Conservation (phyloP, 1,284 basidiomycete species). For the Schizopora paradoxa region DNA sequence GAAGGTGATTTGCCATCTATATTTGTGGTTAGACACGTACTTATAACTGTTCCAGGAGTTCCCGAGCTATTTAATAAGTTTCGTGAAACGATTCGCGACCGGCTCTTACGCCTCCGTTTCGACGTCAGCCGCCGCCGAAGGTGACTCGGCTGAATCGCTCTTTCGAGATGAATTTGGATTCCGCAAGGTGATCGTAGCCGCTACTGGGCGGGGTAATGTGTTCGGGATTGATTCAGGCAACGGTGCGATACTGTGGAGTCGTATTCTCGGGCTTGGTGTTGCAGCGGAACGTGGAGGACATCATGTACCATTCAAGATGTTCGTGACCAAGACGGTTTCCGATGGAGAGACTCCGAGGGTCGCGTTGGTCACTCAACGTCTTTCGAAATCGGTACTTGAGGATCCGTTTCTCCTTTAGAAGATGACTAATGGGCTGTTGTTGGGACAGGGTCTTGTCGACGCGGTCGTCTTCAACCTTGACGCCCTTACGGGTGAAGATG, state of each 20-base stretch:
- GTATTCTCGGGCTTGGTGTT: constrained; percentile 63
- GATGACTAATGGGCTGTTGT: constrained; percentile 10
- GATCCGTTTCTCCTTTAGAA: constrained; percentile 22
- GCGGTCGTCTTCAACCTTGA: constrained; percentile 77
- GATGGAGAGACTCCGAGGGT: constrained; percentile 50
- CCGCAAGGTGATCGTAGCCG: constrained; percentile 76
- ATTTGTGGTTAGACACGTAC: neutral
- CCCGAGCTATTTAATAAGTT: constrained; percentile 64
- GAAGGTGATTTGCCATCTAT: constrained; percentile 38
- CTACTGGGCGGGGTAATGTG: constrained; percentile 70
- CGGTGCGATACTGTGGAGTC: constrained; percentile 74
- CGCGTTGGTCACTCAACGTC: constrained; percentile 55
- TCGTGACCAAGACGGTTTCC: constrained; percentile 43
- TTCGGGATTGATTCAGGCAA: constrained; percentile 80
- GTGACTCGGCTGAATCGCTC: constrained; percentile 30
- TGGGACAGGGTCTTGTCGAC: constrained; percentile 47
- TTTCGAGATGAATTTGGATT: constrained; percentile 84
- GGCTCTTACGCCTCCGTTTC: constrained; percentile 59
- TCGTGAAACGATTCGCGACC: constrained; percentile 67
- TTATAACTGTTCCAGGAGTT: constrained; percentile 45
- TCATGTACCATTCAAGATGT: constrained; percentile 54
- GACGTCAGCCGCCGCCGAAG: constrained; percentile 30
- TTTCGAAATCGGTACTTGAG: constrained; percentile 59
- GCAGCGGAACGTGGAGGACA: constrained; percentile 48
- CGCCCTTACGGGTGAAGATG: constrained; percentile 68